Evolutionary conservation across 257 asterid species (phyloP), one percentile per base, ranked within the genome.

Genomic region (Plantago ovata): DNA sequence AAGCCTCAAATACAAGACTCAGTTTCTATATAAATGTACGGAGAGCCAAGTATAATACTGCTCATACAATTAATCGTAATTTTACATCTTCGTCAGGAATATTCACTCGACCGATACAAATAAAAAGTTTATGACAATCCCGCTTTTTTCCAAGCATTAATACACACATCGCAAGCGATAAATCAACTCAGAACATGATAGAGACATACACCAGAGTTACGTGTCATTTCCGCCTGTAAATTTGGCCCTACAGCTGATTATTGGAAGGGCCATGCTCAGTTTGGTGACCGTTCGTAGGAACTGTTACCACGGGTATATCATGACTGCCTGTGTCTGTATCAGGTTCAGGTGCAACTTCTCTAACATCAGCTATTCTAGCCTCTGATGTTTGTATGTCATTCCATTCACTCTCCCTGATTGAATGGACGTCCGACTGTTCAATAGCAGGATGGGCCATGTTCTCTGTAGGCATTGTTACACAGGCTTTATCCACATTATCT

Each of bases 401-500:
- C 98, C 98, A 91, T 69, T 91, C 95, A 19, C 93, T 81, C 64
- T 86, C 94, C 66, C 75, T 76, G 50, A 74, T 61, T 13, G 87
- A 72, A 68, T 81, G 86, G 66, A 73, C 75, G 61, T 85, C 82
- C 0, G 81, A 44, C 58, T 81, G 86, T 62, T 75, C 84, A 19
- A 67, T 79, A n/a, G 81, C 66, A 18, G 60, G 79, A 61, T 71
- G 77, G 24, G 72, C 78, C 38, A 72, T 63, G 14, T 55, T 84
- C 73, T 84, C 86, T 39, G 75, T 74, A 44, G 75, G 77, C 46
- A 58, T 75, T 21, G 77, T 83, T 36, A 83, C 74, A 68, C 98
- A 85, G 48, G 96, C 98, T 78, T 92, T 92, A 70, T 92, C 96
- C 64, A 92, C 94, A 52, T 92, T 92, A 72, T 80, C 88, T 67